Evolutionary conservation across 2,329 filamentous ascomycete species (phyloP).

Genomic region (Paecilomyces formosus): DNA sequence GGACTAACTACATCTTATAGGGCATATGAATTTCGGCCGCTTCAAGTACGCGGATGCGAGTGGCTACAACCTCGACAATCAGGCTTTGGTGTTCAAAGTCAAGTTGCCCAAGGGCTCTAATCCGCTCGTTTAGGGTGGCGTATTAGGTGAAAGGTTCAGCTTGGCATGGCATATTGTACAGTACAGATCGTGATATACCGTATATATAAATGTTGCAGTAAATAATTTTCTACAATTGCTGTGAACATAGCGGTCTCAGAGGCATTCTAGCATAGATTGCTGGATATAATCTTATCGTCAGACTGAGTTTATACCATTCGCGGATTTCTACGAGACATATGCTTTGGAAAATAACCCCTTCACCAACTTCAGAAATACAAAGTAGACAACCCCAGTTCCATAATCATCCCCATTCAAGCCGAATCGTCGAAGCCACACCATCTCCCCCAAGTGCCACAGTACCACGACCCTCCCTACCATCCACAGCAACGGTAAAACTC

Average conservation of each 20-base stretch:
- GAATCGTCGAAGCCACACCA: neutral
- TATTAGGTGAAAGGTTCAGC: no score
- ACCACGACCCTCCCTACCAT: neutral
- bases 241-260: no score
- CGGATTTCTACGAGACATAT: no score
- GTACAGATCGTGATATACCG: neutral
- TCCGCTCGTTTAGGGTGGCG: neutral
- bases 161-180: no score
- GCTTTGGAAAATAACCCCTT: neutral
- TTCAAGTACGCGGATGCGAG: conserved; percentile 50
- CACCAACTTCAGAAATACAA: neutral
- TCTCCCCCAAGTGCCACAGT: neutral
- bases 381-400: neutral
- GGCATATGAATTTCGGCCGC: conserved; percentile 51
- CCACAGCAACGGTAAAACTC: neutral
- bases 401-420: neutral
- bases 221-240: no score
- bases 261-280: no score
- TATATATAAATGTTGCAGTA: no score
- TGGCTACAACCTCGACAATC: conserved; percentile 53
- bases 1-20: conserved; percentile 22
- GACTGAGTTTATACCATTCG: no score
- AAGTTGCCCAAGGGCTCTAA: conserved; percentile 10
- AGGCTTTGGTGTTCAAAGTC: conserved; percentile 52
- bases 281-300: no score